Percentiles rank a stretch among this genome's conserved stretches.
phyloP scores from a whole-genome alignment of 1,139 yeast genomes.

The Sugiyamaella novakii region DNA sequence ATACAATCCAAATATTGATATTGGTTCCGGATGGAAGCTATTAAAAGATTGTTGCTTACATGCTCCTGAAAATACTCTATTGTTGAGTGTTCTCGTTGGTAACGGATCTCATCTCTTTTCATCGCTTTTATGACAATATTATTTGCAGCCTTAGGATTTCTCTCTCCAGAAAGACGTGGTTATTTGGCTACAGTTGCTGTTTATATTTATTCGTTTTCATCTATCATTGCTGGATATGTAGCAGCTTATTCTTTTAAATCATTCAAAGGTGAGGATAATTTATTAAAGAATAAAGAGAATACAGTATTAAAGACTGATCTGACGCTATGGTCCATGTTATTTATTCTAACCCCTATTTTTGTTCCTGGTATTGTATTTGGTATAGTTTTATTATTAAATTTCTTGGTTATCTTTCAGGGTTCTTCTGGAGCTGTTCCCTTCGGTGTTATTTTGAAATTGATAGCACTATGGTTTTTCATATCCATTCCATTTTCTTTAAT shows the following conservation, averaged over 20 bases:
- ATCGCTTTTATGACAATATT: constrained; percentile 74
- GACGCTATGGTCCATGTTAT: constrained; percentile 26
- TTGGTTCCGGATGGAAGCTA: constrained; percentile 96
- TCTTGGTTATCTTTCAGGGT: constrained; percentile 71
- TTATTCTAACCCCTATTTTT: constrained; percentile 75
- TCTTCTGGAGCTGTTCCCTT: constrained; percentile 95
- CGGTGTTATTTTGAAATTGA: constrained; percentile 81
- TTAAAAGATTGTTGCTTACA: constrained; percentile 95
- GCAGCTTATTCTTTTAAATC: constrained; percentile 82
- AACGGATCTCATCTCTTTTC: constrained; percentile 82
- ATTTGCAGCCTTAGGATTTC: constrained; percentile 83
- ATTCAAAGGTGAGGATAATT: constrained; percentile 92
- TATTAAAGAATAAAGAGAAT: constrained; percentile 50
- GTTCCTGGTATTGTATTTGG: constrained; percentile 81
- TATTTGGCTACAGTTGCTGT: constrained; percentile 88
- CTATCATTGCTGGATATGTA: constrained; percentile 77
- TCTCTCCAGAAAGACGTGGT: constrained; percentile 94
- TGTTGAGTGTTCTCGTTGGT: constrained; percentile 80
- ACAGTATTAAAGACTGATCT: constrained; percentile 8
- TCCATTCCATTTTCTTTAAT: constrained; percentile 80
- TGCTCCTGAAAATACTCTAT: constrained; percentile 69
- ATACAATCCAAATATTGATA: constrained; percentile 76
- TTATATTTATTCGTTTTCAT: constrained; percentile 74
- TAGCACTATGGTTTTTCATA: constrained; percentile 79
- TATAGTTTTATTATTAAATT: constrained; percentile 69